A percentile compares a stretch with the other conserved stretches of the same genome.
These are phyloP conservation scores for Fallopia convolvulus DNA, from an alignment of 148 eudicot species.

Conservation along the genomic window DNA sequence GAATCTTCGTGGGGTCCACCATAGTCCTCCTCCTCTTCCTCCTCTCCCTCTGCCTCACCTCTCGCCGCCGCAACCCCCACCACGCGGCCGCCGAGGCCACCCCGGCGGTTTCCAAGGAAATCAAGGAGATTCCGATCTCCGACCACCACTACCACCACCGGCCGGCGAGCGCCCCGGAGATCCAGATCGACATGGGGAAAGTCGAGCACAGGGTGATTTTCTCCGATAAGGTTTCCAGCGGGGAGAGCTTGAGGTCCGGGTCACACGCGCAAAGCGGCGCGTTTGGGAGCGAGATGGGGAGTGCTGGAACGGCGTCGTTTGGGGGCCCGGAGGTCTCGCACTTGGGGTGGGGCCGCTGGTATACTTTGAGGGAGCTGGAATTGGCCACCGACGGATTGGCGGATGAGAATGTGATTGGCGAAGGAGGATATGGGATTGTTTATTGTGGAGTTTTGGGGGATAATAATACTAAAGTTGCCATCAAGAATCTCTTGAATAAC, in stretches of 20 bases:
- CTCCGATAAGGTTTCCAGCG: slow-evolving; percentile 63
- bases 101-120: slow-evolving; percentile 57
- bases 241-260: slow-evolving; percentile 59
- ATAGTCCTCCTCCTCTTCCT: slow-evolving; percentile 78
- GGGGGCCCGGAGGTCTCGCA: slow-evolving; percentile 74
- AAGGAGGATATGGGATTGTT: slow-evolving; percentile 41
- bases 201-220: slow-evolving; percentile 75
- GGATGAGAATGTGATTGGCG: slow-evolving; percentile 14
- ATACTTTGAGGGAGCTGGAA: slow-evolving; percentile 73
- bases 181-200: slow-evolving; percentile 85
- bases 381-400: slow-evolving; percentile 57
- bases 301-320: slow-evolving; percentile 27
- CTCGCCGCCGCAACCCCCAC: slow-evolving; percentile 32
- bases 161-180: slow-evolving; percentile 47
- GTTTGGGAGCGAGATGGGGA: background rate
- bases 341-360: slow-evolving; percentile 89
- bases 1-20: slow-evolving; percentile 70
- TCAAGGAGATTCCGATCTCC: slow-evolving; percentile 49
- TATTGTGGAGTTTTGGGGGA: slow-evolving; percentile 28
- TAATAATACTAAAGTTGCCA: slow-evolving; percentile 5
- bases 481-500: slow-evolving; percentile 11
- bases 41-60: slow-evolving; percentile 63
- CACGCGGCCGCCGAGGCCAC: slow-evolving; percentile 20
- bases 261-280: slow-evolving; percentile 6
- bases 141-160: slow-evolving; percentile 21